These are phyloP conservation scores for Scenedesmus sp. DNA, from an alignment of 163 green algal genomes.

Conservation along the genomic window DNA sequence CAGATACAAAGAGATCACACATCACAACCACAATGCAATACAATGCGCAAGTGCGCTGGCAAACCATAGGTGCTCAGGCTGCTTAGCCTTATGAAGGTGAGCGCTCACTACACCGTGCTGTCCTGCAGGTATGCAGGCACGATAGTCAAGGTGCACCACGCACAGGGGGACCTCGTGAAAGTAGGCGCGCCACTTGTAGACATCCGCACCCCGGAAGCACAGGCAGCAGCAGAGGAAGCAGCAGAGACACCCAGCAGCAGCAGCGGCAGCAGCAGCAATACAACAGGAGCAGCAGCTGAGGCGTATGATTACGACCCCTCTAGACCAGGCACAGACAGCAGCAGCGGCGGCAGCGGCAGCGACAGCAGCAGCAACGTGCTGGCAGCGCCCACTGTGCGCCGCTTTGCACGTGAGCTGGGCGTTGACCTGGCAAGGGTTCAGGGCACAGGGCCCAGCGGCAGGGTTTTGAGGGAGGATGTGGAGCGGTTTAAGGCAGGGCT, in stretches of 20 bases:
- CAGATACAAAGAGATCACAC: neutral
- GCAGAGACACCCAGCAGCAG: neutral
- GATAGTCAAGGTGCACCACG: conserved; percentile 75
- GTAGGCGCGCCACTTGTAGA: conserved; percentile 73
- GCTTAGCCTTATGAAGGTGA: neutral
- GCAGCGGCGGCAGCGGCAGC: neutral
- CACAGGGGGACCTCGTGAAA: conserved; percentile 84
- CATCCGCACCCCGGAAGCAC: conserved; percentile 44
- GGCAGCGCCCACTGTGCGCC: conserved; percentile 72
- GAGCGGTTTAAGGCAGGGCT: conserved; percentile 28
- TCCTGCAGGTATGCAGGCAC: conserved; percentile 51
- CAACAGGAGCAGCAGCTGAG: neutral
- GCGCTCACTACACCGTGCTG: neutral
- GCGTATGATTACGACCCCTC: neutral
- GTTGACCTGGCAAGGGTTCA: conserved; percentile 60
- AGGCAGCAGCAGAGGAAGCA: neutral
- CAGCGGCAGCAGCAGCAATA: conserved; percentile 31
- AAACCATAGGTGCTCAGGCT: neutral
- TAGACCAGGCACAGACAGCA: neutral
- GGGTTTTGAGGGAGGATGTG: conserved; percentile 77
- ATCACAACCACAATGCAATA: neutral
- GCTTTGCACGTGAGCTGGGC: conserved; percentile 63
- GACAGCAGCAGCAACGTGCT: conserved; percentile 33
- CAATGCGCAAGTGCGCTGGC: too few species aligned
- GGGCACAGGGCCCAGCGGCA: conserved; percentile 65